A percentile compares a stretch with the other conserved stretches of the same genome.
phyloP scores from a whole-genome alignment of 441 rosid species.

The Pelargonium fulgidum region DNA sequence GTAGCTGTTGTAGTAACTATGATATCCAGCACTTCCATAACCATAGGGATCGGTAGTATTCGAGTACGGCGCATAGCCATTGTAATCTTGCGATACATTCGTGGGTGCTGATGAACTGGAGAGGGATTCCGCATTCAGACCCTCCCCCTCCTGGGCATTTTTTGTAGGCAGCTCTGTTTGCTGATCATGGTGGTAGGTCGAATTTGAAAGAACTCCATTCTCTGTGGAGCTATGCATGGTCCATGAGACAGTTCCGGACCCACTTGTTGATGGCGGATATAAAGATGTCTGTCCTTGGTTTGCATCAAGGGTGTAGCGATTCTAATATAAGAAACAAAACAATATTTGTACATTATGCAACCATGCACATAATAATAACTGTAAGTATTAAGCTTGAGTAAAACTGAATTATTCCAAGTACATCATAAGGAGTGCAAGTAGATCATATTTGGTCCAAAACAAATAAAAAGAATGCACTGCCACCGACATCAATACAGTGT shows the following conservation, averaged over 20 bases:
- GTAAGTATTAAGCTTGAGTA: not conserved
- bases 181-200: constrained; percentile 51
- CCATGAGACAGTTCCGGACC: constrained; percentile 57
- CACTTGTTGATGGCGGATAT: constrained; percentile 47
- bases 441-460: constrained; percentile 5
- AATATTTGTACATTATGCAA: not conserved
- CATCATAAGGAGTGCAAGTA: not conserved
- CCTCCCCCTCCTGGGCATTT: constrained; percentile 42
- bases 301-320: constrained; percentile 49
- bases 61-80: constrained; percentile 54
- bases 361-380: constrained; percentile 3
- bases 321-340: constrained; percentile 32
- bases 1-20: constrained; percentile 69
- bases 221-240: constrained; percentile 40
- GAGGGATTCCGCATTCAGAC: constrained; percentile 39
- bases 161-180: constrained; percentile 39
- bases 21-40: constrained; percentile 68
- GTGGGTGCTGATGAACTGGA: constrained; percentile 54
- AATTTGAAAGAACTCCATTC: constrained; percentile 43
- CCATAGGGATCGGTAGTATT: constrained; percentile 58
- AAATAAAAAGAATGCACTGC: not conserved
- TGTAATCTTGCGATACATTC: constrained; percentile 52
- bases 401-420: not conserved
- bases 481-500: not conserved
- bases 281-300: constrained; percentile 53